Percentiles rank a stretch among this genome's conserved stretches.
phyloP scores from a whole-genome alignment of 495 filamentous ascomycete species.

The Hypoxylon cercidicola region DNA sequence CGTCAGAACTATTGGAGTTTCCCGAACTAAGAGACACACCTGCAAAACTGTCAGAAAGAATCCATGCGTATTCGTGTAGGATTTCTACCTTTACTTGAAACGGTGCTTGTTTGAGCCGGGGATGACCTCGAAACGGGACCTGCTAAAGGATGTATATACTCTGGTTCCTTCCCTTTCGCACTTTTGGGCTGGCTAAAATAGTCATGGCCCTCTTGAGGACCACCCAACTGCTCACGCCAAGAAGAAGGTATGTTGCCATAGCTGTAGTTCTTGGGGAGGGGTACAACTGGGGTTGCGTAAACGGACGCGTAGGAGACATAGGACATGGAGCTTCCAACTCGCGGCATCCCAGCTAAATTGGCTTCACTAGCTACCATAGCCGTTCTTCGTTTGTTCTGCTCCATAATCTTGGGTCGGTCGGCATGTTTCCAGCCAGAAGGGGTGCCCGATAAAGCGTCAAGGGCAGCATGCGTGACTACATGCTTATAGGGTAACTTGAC shows the following conservation, averaged over 20 bases:
- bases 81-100: conserved; percentile 27
- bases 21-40: conserved; percentile 15
- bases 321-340: conserved; percentile 55
- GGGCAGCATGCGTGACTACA: conserved; percentile 66
- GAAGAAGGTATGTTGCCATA: conserved; percentile 50
- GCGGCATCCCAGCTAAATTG: conserved; percentile 47
- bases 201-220: conserved; percentile 22
- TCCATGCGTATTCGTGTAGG: neutral
- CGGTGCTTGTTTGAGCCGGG: conserved; percentile 23
- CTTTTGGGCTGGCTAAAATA: conserved; percentile 28
- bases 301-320: conserved; percentile 55
- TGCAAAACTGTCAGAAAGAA: conserved; percentile 24
- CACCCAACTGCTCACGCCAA: conserved; percentile 41
- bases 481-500: conserved; percentile 62
- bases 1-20: conserved; percentile 28
- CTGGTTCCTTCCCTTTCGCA: conserved; percentile 40
- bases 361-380: conserved; percentile 49
- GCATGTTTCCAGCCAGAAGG: conserved; percentile 60
- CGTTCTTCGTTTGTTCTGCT: conserved; percentile 56
- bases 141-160: conserved; percentile 23
- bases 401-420: conserved; percentile 54
- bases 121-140: conserved; percentile 20
- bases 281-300: conserved; percentile 53
- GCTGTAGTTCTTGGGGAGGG: conserved; percentile 55
- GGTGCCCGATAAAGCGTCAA: conserved; percentile 64